Evolutionary conservation across 1,284 basidiomycete genomes (phyloP).

Genomic region (Exsudoporus floridanus): DNA sequence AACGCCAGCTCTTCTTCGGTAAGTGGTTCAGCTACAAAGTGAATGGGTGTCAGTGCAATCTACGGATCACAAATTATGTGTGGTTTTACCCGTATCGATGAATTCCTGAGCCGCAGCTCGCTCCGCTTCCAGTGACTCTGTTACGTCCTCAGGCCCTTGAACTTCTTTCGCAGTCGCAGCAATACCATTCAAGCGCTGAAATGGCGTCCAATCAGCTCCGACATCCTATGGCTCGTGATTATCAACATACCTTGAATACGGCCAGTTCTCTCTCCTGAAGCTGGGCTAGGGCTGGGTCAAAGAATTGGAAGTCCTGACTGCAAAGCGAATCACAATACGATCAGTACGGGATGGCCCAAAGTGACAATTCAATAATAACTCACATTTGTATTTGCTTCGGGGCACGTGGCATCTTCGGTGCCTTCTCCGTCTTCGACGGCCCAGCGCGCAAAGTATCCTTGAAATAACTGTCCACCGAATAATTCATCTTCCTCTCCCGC

Average conservation of each 20-base stretch:
- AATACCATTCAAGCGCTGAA: slow-evolving; percentile 70
- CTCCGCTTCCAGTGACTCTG: slow-evolving; percentile 85
- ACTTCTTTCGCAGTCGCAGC: slow-evolving; percentile 71
- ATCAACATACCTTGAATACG: slow-evolving; percentile 63
- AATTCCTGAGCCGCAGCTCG: slow-evolving; percentile 79
- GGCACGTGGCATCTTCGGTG: slow-evolving; percentile 80
- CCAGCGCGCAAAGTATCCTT: slow-evolving; percentile 87
- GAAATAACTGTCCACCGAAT: slow-evolving; percentile 93
- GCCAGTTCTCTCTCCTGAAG: slow-evolving; percentile 89
- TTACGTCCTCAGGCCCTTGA: slow-evolving; percentile 71
- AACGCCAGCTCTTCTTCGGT: slow-evolving; percentile 81
- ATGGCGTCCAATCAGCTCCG: background rate
- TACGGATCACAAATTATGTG: background rate
- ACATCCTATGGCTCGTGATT: background rate
- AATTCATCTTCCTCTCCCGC: slow-evolving; percentile 94
- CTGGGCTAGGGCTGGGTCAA: slow-evolving; percentile 77
- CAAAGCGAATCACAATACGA: background rate
- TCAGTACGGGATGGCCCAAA: background rate
- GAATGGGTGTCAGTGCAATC: background rate
- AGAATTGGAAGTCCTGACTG: slow-evolving; percentile 98
- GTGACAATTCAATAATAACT: slow-evolving; percentile 31
- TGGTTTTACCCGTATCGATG: slow-evolving; percentile 70
- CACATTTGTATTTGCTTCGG: slow-evolving; percentile 88
- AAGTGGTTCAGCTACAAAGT: slow-evolving; percentile 70
- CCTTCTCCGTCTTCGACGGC: slow-evolving; percentile 79